Evolutionary conservation across 176 grass and related monocot species (phyloP).

Genomic region (Poa pratensis): DNA sequence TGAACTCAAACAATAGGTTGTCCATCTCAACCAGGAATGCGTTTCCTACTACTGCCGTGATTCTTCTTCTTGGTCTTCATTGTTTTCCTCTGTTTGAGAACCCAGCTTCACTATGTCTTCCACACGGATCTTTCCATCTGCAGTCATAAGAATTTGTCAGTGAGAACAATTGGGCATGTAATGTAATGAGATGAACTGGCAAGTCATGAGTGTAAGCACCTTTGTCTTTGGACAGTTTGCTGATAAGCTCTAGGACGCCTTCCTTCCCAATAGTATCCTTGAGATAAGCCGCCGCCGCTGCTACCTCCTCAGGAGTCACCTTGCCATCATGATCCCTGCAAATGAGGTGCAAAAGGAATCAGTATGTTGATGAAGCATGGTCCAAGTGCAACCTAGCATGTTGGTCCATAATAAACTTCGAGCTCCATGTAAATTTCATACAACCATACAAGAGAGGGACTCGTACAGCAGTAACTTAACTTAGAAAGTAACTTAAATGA

Average conservation of each 20-base stretch:
- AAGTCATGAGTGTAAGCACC: constrained; percentile 39
- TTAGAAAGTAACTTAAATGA: neutral
- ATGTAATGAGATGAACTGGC: neutral
- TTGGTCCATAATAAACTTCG: constrained; percentile 21
- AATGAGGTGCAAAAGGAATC: constrained; percentile 36
- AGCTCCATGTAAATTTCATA: neutral
- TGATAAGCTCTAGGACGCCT: constrained; percentile 83
- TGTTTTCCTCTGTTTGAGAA: constrained; percentile 66
- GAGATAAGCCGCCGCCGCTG: constrained; percentile 61
- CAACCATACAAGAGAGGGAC: neutral
- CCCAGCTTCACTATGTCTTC: constrained; percentile 89
- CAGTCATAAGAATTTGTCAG: constrained; percentile 19
- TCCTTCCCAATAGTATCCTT: constrained; percentile 84
- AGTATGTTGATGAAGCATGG: constrained; percentile 3
- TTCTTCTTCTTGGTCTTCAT: constrained; percentile 60
- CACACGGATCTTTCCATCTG: constrained; percentile 92
- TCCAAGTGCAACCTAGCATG: constrained; percentile 11
- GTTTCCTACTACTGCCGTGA: constrained; percentile 34
- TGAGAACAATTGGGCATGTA: neutral
- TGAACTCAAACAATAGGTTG: constrained; percentile 29
- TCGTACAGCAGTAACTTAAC: neutral
- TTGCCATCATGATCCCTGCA: constrained; percentile 91
- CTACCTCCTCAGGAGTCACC: constrained; percentile 90
- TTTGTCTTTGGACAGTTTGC: constrained; percentile 87
- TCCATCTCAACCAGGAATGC: constrained; percentile 30